Base-by-base conservation (phyloP, 371 early-diverging fungal genomes). In the Nematocida ironsii region DNA sequence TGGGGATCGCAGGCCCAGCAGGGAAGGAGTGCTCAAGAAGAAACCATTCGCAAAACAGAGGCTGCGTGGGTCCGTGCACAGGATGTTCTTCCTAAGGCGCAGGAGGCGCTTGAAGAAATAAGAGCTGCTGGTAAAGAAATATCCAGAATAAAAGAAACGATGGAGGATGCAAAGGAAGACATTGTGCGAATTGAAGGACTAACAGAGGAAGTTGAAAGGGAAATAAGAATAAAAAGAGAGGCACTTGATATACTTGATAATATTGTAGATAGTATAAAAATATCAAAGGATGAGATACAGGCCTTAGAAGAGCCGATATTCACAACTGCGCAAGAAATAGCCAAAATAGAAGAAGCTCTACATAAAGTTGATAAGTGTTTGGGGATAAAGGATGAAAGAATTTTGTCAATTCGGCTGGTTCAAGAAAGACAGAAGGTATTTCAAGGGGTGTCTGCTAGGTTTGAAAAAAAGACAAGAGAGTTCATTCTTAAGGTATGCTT, bases 331-430 rank as follows among this genome's bases (percentile, higher is more conserved):
- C 64, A 83, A 45, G 80, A 86, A 48, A 66, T 74, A 64, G 39
- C 81, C 13, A 83, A 55, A 52, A 83, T 73, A 64, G 69, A 69
- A 62, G 64, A 58, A 62, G 84, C 80, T 11, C 48, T 78, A 25
- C 20, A 57, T 0, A 69, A 48, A 23, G 71, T 70, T 18, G 20
- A 54, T 27, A 45, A 54, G 27, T 25, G 50, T 9, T 20, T 54
- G 25, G 33, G 13, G 0, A 70, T 78, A 23, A 23, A 5, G 13
- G 27, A 78, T 23, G 44, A 18, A 6, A 18, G 54, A 16, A 27
- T 70, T 6, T 4, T 70, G 16, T 20, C 20, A 5, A 52, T 70
- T 9, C 40, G 11, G 13, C 3, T 67, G 20, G 72, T 78, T 11
- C 5, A 56, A 54, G 80, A 78, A 50, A 11, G 45, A n/a, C 33